phyloP scores from a whole-genome alignment of 2,329 filamentous ascomycete genomes.

The Pseudogymnoascus sp. region DNA sequence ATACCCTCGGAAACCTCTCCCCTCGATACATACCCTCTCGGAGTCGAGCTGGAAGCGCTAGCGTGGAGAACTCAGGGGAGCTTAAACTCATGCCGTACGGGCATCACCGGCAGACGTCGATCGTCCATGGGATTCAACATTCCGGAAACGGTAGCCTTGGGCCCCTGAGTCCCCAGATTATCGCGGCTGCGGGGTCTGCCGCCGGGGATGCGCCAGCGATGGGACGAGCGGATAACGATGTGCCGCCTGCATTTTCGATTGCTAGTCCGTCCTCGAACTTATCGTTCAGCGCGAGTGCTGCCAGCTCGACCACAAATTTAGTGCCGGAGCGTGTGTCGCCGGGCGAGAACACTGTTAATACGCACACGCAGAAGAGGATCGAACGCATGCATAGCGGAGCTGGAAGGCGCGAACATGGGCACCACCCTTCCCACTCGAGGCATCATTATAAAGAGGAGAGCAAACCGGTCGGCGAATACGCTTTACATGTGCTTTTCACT shows the following conservation, averaged over 20 bases:
- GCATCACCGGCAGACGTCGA: slow-evolving; percentile 93
- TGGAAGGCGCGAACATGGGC: slow-evolving; percentile 66
- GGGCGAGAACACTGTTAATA: slow-evolving; percentile 40
- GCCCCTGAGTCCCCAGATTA: slow-evolving; percentile 82
- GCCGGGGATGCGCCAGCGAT: slow-evolving; percentile 28
- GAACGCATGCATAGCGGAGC: slow-evolving; percentile 61
- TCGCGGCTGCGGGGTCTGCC: slow-evolving; percentile 56
- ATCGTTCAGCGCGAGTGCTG: slow-evolving; percentile 24
- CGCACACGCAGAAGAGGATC: slow-evolving; percentile 45
- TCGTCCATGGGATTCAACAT: slow-evolving; percentile 94
- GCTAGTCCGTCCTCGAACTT: slow-evolving; percentile 22
- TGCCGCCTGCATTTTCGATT: slow-evolving; percentile 22
- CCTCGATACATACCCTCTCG: neutral
- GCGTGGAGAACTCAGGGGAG: neutral
- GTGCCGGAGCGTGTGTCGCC: slow-evolving; percentile 34
- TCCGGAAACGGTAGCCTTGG: slow-evolving; percentile 81
- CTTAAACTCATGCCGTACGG: slow-evolving; percentile 47
- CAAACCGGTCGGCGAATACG: slow-evolving; percentile 97
- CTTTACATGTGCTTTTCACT: slow-evolving; percentile 91
- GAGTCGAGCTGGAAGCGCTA: neutral
- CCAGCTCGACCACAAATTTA: slow-evolving; percentile 27
- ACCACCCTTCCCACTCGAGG: slow-evolving; percentile 67
- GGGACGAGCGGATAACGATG: slow-evolving; percentile 22
- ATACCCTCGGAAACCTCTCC: neutral
- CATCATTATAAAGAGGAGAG: slow-evolving; percentile 65